Conservation (phyloP, 352 stramenopile species). For the Phytopythium mirpurense region DNA sequence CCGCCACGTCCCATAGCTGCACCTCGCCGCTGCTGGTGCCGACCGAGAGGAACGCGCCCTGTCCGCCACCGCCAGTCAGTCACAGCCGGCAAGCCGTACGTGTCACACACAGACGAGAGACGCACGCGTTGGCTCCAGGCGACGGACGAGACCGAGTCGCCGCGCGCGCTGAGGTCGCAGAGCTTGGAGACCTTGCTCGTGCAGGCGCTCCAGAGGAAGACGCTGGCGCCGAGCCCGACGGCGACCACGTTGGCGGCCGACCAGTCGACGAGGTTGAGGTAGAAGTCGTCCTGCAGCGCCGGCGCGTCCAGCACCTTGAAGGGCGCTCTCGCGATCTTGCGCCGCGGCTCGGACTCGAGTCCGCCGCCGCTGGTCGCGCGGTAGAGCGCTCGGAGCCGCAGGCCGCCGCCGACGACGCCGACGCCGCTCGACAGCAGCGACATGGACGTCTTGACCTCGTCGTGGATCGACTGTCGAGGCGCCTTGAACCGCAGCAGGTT, state of each 20-base stretch:
- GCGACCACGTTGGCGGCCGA: slow-evolving; percentile 93
- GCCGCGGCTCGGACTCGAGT: slow-evolving; percentile 16
- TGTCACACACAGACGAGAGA: no score
- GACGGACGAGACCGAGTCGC: slow-evolving; percentile 90
- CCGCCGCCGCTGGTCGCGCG: slow-evolving; percentile 11
- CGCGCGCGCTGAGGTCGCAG: slow-evolving; percentile 65
- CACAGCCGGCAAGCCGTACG: no score
- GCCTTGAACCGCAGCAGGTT: slow-evolving; percentile 79
- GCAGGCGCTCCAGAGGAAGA: slow-evolving; percentile 95
- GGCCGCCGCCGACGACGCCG: not conserved
- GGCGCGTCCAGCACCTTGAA: slow-evolving; percentile 98
- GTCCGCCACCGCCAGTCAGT: not conserved
- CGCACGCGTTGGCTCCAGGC: slow-evolving; percentile 89
- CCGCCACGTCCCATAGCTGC: slow-evolving; percentile 93
- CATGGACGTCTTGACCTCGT: slow-evolving; percentile 50
- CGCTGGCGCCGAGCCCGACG: slow-evolving; percentile 90
- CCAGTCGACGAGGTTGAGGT: slow-evolving; percentile 98
- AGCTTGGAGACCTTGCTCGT: slow-evolving; percentile 93
- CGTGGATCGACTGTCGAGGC: slow-evolving; percentile 47
- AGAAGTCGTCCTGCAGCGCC: slow-evolving; percentile 97
- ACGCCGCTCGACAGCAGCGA: slow-evolving; percentile 25
- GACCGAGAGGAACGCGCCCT: slow-evolving; percentile 90
- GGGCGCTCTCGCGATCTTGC: slow-evolving; percentile 90
- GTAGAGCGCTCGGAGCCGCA: slow-evolving; percentile 8
- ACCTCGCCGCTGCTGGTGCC: slow-evolving; percentile 93